Evolutionary conservation across 1,284 basidiomycete species (phyloP).

Genomic region (Cutaneotrichosporon sp.): DNA sequence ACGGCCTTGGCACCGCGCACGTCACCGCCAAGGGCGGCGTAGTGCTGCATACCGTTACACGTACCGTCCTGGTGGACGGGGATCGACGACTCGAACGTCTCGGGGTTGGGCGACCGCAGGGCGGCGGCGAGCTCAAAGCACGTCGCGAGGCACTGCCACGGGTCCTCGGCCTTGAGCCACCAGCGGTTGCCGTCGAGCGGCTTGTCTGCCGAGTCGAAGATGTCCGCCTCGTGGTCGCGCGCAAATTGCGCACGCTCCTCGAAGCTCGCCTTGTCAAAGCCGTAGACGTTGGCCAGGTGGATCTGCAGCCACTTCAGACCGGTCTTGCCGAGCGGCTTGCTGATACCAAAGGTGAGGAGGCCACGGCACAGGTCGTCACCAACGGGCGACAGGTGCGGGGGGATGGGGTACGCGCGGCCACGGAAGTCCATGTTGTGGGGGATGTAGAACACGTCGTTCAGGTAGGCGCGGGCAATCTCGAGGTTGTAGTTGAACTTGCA

Average conservation of each 20-base stretch:
- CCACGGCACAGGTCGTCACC: slow-evolving; percentile 94
- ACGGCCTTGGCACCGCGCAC: slow-evolving; percentile 86
- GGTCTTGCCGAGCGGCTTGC: slow-evolving; percentile 73
- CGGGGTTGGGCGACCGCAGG: slow-evolving; percentile 72
- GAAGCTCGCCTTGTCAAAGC: slow-evolving; percentile 94
- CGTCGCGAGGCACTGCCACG: slow-evolving; percentile 94
- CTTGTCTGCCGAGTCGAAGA: slow-evolving; percentile 81
- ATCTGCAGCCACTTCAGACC: slow-evolving; percentile 89
- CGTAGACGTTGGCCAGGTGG: slow-evolving; percentile 88
- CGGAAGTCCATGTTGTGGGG: slow-evolving; percentile 99
- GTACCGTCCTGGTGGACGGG: slow-evolving; percentile 99
- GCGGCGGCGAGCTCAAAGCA: slow-evolving; percentile 85
- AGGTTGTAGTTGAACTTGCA: slow-evolving; percentile 97
- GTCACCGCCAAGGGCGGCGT: slow-evolving; percentile 96
- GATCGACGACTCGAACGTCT: slow-evolving; percentile 68
- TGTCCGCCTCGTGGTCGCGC: slow-evolving; percentile 69
- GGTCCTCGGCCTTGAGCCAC: slow-evolving; percentile 93
- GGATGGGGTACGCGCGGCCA: slow-evolving; percentile 95
- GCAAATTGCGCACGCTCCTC: slow-evolving; percentile 84
- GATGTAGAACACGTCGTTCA: slow-evolving; percentile 75
- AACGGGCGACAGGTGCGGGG: slow-evolving; percentile 93
- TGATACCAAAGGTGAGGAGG: slow-evolving; percentile 79
- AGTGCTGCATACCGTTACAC: slow-evolving; percentile 98
- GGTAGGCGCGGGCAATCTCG: slow-evolving; percentile 82
- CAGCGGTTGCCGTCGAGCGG: slow-evolving; percentile 77